Evolutionary conservation across 2,329 filamentous ascomycete genomes (phyloP), one percentile per base, ranked within the genome.

Genomic region (Aspergillus nomiae): DNA sequence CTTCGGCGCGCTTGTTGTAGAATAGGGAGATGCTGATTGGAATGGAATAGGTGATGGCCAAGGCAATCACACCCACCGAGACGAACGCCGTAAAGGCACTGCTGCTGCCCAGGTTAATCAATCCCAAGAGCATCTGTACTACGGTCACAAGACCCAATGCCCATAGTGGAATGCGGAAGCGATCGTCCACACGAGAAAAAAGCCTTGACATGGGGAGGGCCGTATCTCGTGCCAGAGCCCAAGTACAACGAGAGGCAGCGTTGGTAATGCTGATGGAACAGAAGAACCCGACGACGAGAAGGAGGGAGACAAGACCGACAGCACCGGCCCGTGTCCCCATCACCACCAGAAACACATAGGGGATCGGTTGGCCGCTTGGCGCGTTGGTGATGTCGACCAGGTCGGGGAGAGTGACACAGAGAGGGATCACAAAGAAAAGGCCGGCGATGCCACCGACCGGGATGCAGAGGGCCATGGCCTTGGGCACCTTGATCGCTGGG

Each of bases 21-120:
- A 81, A 73, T 24, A 87, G 70, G 51, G 81, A 85, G 65, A 86
- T 79, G 10, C 75, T 71, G 50, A 88, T 86, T 1, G 86, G 86
- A 24, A 87, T 84, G 0, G 81, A 83, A 63, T 88, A 88, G 0
- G 81, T 83, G 6, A 85, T 78, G 0, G 85, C 84, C 30, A 88
- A 76, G 0, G 81, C 84, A 59, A 87, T 85, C 21, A 87, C 85
- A 3, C 85, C 85, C 2, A 87, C 84, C 1, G 81, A 84, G 12
- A 81, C 79, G 60, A 84, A 84, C 1, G 82, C 82, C 0, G 78
- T 82, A 67, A 84, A 84, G 3, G 83, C 82, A 50, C 76, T 79
- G 2, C 77, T 76, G 58, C 76, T 81, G 6, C 82, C 82, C 2
- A 85, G 73, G 58, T 84, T 83, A 69, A 84, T 83, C 19, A 84